phyloP scores from a whole-genome alignment of 2,329 filamentous ascomycete species.

The Colletotrichum phormii region DNA sequence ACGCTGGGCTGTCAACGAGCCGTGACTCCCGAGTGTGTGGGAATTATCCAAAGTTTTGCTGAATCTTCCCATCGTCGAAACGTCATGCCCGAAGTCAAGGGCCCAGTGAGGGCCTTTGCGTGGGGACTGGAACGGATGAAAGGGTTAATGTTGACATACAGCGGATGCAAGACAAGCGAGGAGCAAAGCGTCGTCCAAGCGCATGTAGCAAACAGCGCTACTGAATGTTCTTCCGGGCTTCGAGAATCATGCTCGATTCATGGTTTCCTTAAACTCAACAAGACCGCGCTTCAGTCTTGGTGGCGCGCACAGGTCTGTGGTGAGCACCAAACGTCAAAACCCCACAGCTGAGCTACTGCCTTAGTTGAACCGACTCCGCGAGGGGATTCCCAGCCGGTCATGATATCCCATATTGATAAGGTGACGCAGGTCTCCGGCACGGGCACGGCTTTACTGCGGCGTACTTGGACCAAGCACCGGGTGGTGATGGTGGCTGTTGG shows the following conservation, averaged over 20 bases:
- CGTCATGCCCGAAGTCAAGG: conserved; percentile 23
- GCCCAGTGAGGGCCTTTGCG: conserved; percentile 1
- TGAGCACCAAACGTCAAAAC: background rate
- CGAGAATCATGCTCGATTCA: conserved; percentile 31
- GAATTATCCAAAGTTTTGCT: conserved; percentile 12
- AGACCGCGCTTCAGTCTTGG: background rate
- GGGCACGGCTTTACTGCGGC: background rate
- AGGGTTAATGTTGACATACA: conserved; percentile 6
- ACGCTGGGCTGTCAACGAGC: background rate
- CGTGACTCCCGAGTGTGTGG: conserved; percentile 13
- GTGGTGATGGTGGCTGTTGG: background rate
- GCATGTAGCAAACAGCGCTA: conserved; percentile 5
- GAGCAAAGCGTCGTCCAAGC: conserved; percentile 16
- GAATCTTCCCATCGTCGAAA: conserved; percentile 6
- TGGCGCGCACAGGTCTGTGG: conserved; percentile 12
- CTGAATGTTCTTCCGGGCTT: conserved; percentile 24
- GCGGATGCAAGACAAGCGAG: conserved; percentile 2
- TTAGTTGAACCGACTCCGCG: conserved; percentile 4
- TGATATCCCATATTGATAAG: conserved; percentile 23
- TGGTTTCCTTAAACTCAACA: background rate
- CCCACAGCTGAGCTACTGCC: background rate
- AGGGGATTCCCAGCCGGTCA: conserved; percentile 27
- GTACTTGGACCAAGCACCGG: background rate
- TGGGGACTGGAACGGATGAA: conserved; percentile 14
- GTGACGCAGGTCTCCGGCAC: conserved; percentile 20